These are phyloP conservation scores for Saccharomycopsis hybrid DNA, from an alignment of 1,139 yeast genomes.

Conservation along the genomic window DNA sequence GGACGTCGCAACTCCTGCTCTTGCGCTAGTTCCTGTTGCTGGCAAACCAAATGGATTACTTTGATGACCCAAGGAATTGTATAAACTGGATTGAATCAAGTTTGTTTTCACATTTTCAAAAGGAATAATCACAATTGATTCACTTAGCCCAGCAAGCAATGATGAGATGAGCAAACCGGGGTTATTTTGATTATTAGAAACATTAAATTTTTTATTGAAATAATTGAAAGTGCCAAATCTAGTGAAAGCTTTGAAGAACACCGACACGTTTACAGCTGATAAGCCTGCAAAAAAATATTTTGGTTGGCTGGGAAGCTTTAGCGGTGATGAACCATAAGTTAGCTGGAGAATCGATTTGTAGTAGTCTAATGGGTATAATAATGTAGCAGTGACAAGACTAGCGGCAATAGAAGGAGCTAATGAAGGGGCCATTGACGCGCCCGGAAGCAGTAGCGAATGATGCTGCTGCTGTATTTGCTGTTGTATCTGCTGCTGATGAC, in stretches of 20 bases:
- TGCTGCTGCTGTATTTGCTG: too few relatives aligned
- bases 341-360: conserved; percentile 17
- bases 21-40: not conserved
- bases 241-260: conserved; percentile 13
- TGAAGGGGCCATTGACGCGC: conserved; percentile 8
- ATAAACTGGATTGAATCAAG: conserved; percentile 64
- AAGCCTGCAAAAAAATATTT: conserved; percentile 20
- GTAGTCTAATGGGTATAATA: conserved; percentile 20
- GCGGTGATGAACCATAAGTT: conserved; percentile 10
- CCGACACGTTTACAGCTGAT: conserved; percentile 13
- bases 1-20: not conserved
- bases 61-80: conserved; percentile 21
- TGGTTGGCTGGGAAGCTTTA: conserved; percentile 17
- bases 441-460: too few relatives aligned
- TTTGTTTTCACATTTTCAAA: conserved; percentile 84
- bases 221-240: conserved; percentile 17
- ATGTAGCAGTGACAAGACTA: conserved; percentile 14
- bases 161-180: conserved; percentile 80
- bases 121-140: conserved; percentile 80
- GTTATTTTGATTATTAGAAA: conserved; percentile 49
- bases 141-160: conserved; percentile 74
- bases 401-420: conserved; percentile 17
- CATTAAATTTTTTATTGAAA: conserved; percentile 11
- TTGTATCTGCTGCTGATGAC: too few relatives aligned
- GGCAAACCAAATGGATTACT: conserved; percentile 13